phyloP scores from a whole-genome alignment of 352 stramenopile species.

The Phytopythium helicoides region DNA sequence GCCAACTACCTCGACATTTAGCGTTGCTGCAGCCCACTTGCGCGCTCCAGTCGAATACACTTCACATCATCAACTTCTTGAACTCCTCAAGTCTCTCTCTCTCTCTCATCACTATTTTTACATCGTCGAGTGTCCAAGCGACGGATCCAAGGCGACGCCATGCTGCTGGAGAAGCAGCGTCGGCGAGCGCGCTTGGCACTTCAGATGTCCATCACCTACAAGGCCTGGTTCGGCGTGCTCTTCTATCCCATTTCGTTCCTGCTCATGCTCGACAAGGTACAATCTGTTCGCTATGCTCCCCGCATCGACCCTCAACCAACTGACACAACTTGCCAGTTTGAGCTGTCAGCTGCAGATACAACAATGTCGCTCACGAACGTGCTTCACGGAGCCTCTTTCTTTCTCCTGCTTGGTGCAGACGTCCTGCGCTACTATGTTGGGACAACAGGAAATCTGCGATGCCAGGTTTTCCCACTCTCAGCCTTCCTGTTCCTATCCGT shows the following conservation, averaged over 20 bases:
- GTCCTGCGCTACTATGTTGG: conserved; percentile 55
- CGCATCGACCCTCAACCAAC: background rate
- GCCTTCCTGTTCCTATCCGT: conserved; percentile 67
- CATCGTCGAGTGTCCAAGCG: background rate
- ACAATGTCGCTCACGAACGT: conserved; percentile 28
- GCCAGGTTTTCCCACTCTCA: conserved; percentile 62
- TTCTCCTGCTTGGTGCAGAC: conserved; percentile 44
- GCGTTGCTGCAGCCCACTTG: background rate
- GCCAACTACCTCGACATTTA: conserved; percentile 97
- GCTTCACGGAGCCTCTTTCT: conserved; percentile 40
- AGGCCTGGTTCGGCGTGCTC: conserved; percentile 48
- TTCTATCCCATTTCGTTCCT: conserved; percentile 64
- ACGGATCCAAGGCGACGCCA: background rate
- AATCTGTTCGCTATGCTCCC: background rate
- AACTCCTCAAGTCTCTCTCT: conserved; percentile 7
- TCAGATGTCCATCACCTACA: conserved; percentile 58
- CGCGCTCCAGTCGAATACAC: conserved; percentile 1
- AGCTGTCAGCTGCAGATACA: background rate
- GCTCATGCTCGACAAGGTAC: conserved; percentile 62
- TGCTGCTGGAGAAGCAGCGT: conserved; percentile 34
- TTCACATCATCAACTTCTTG: background rate
- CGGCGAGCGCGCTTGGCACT: conserved; percentile 42
- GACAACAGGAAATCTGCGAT: conserved; percentile 48
- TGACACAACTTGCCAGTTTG: background rate
- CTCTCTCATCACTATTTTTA: conserved; percentile 4